Base-by-base conservation (phyloP, 2,329 filamentous ascomycete species). In the Ploettnerulaceae sp. region DNA sequence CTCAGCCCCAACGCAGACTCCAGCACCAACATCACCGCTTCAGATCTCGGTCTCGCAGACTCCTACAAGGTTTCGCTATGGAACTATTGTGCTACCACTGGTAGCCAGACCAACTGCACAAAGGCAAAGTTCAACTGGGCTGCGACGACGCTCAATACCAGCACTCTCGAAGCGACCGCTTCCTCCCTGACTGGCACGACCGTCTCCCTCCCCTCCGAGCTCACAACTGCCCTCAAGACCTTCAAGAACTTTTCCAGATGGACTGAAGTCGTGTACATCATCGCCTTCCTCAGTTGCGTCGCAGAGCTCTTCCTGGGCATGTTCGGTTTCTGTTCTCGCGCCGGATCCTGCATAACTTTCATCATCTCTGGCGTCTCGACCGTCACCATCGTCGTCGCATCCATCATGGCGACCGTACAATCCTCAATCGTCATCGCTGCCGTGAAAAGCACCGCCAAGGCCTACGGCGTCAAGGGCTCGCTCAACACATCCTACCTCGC, bases 61-160 rank as follows among this genome's bases (percentile, higher is more conserved):
- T 74, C 81, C 61, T 97, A 96, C 76, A 77, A 86, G 51, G 74
- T 97, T 63, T 80, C 78, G 62, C 75, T 97, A 28, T 95, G 88
- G 86, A 86, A 85, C 64, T 95, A 89, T 76, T 97, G 93, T 77
- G 71, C 73, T 47, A 80, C 24, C 1, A 55, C 49, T 0, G 58
- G 52, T 55, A 72, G 73, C 58, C 72, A 75, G 53, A 72, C 74
- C 54, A 71, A 75, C 57, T 97, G 91, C 77, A 83, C 81, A 43
- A 73, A 81, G 57, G 75, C 82, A 45, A 71, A 83, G 65, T 82
- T 83, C 58, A 73, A 88, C 69, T 98, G 87, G 81, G 89, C 85
- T 59, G 78, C 83, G 66, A 74, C 84, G 58, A 76, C 81, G 2
- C 71, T 94, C 54, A 79, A 85, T 53, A 74, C 79, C 33, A 84